Conservation (phyloP, 108 stramenopile genomes). For the Skeletonema menzelii region DNA sequence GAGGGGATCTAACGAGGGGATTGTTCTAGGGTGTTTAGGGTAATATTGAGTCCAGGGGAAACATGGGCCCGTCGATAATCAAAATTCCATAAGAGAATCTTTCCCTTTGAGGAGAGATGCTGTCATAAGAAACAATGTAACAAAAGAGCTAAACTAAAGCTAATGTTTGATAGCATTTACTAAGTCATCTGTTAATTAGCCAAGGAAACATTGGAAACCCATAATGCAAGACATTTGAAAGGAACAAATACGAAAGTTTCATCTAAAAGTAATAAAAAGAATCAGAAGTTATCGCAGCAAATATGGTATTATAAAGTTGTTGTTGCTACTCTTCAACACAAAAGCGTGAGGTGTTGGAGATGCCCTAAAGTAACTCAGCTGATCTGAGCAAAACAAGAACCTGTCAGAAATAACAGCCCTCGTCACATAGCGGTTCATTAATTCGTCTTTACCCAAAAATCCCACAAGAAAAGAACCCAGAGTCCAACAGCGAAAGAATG, state of each 20-base stretch:
- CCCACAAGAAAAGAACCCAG: background rate
- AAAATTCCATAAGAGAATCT: background rate
- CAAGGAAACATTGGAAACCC: background rate
- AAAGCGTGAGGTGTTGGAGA: background rate
- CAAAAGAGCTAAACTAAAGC: background rate
- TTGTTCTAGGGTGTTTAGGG: background rate
- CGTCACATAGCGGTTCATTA: background rate
- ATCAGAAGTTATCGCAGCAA: background rate
- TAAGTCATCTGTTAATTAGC: background rate
- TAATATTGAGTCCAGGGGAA: background rate
- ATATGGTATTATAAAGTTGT: background rate
- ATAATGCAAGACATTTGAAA: too few relatives aligned
- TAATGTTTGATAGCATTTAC: slow-evolving; percentile 6
- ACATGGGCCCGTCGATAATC: background rate
- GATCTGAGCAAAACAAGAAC: background rate
- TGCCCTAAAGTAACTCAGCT: background rate
- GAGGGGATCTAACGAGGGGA: background rate
- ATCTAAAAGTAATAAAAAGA: too few relatives aligned
- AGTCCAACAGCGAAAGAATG: background rate
- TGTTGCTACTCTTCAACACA: background rate
- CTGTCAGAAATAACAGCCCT: background rate
- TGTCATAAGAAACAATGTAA: background rate
- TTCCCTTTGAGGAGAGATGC: background rate
- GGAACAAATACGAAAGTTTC: too few relatives aligned
- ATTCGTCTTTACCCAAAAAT: background rate